Conservation (phyloP, 805 yeast species). For the Pichia sporocuriosa region DNA sequence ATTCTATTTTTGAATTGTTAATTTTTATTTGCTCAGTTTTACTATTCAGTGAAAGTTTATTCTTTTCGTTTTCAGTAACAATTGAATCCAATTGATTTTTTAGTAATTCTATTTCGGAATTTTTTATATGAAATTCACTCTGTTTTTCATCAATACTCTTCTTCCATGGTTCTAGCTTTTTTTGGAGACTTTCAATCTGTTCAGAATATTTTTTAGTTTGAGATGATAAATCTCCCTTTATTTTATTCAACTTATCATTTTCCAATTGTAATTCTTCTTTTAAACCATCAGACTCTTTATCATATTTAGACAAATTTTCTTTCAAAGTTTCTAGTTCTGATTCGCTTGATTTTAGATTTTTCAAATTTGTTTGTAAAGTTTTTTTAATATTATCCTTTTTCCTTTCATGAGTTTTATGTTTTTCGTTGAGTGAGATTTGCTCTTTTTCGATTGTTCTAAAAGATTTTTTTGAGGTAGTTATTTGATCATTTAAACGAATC, state of each 20-base stretch:
- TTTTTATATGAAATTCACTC: conserved; percentile 56
- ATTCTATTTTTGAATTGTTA: conserved; percentile 40
- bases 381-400: conserved; percentile 57
- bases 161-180: conserved; percentile 77
- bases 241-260: conserved; percentile 48
- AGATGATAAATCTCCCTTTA: conserved; percentile 59
- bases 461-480: conserved; percentile 28
- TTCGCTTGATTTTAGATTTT: conserved; percentile 38
- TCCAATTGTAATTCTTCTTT: conserved; percentile 44
- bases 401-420: conserved; percentile 53
- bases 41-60: conserved; percentile 38
- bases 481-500: conserved; percentile 21
- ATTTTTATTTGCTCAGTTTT: conserved; percentile 31
- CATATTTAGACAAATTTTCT: conserved; percentile 38
- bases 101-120: conserved; percentile 58
- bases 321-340: conserved; percentile 40
- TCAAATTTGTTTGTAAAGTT: conserved; percentile 41
- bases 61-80: conserved; percentile 34
- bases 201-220: conserved; percentile 66
- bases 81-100: conserved; percentile 38
- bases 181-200: conserved; percentile 57
- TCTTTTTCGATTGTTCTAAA: conserved; percentile 46
- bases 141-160: conserved; percentile 56
- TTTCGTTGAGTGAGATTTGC: conserved; percentile 69
- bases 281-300: conserved; percentile 40